Base-by-base conservation (phyloP, 2,329 filamentous ascomycete genomes). In the Alternaria novae-zelandiae region DNA sequence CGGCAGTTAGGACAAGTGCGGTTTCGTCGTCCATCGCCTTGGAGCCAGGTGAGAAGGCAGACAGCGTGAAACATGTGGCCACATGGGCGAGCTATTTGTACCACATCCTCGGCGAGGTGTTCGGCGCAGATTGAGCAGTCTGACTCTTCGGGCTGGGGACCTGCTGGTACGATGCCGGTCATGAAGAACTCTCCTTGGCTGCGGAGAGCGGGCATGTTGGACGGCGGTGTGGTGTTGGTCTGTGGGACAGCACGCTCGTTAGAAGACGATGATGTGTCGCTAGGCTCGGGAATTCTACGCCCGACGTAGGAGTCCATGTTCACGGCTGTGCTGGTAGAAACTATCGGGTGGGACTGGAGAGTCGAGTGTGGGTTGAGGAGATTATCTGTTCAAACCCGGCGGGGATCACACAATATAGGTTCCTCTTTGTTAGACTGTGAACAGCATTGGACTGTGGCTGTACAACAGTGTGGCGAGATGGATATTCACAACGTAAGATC, bases 101-200 rank as follows among this genome's bases (percentile, higher is more conserved):
- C 62, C 6, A 59, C 50, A 23, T 59, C 50, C 2, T 15, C 13
- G 11, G 7, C n/a, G 4, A 58, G 55, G 1, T 32, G 6, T 15
- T 59, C 55, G 15, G 23, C 15, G 13, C 60, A 59, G 1, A 62
- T 54, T 23, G 32, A 47, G 20, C 59, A 62, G 12, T 36, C 8
- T 15, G 25, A 30, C 1, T 32, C 8, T 6, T 21, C 32, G 6
- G 32, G 13, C 4, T 57, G 51, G 10, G 54, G 2, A 3, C 11
- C 5, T 12, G 45, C 21, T 6, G 50, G 54, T 3, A 55, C 10
- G 11, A 65, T 21, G 17, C 44, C 44, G 2, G 13, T 43, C 50
- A 59, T 46, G 50, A 58, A 56, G 11, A 65, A 65, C 32, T 65
- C 59, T 15, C 49, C 28, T 15, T 53, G 49, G 17, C 49, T 53